Percentiles rank a stretch among this genome's conserved stretches.
Conservation (phyloP, 2,329 filamentous ascomycete genomes). For the Ophiocordyceps australis region DNA sequence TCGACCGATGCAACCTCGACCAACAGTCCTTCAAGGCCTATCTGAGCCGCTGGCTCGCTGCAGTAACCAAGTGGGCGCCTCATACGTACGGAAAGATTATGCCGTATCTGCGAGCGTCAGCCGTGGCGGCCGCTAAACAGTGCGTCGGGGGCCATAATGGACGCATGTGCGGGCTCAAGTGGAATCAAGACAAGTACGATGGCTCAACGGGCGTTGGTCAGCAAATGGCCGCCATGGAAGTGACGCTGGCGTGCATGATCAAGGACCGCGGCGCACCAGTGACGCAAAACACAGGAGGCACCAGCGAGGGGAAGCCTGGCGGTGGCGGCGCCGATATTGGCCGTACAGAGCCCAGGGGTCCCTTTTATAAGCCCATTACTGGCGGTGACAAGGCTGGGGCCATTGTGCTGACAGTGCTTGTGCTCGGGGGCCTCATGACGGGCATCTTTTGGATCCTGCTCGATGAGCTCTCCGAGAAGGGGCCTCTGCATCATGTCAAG, state of each 20-base stretch:
- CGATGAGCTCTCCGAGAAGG: conserved; percentile 24
- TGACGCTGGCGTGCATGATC: conserved; percentile 44
- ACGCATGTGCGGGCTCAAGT: conserved; percentile 41
- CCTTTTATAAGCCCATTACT: conserved; percentile 16
- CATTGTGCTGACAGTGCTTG: conserved; percentile 39
- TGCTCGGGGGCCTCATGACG: conserved; percentile 33
- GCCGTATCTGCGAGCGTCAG: conserved; percentile 33
- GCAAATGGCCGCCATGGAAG: conserved; percentile 52
- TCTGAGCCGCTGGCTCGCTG: conserved; percentile 41
- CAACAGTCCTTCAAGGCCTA: conserved; percentile 49
- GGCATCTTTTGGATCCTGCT: conserved; percentile 29
- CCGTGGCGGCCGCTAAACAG: conserved; percentile 35
- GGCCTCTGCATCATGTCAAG: conserved; percentile 12
- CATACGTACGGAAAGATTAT: conserved; percentile 34
- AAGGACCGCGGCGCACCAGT: conserved; percentile 20
- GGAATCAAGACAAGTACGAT: conserved; percentile 38
- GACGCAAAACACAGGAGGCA: conserved; percentile 37
- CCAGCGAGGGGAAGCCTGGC: conserved; percentile 25
- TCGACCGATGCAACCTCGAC: conserved; percentile 41
- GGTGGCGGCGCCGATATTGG: conserved; percentile 27
- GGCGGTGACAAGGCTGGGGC: conserved; percentile 51
- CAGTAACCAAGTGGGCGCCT: conserved; percentile 44
- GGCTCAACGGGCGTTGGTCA: conserved; percentile 45
- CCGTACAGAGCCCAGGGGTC: conserved; percentile 11
- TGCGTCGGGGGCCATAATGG: conserved; percentile 38